Conservation (phyloP, 306 rosid species). For the Elaeagnus macrophylla region DNA sequence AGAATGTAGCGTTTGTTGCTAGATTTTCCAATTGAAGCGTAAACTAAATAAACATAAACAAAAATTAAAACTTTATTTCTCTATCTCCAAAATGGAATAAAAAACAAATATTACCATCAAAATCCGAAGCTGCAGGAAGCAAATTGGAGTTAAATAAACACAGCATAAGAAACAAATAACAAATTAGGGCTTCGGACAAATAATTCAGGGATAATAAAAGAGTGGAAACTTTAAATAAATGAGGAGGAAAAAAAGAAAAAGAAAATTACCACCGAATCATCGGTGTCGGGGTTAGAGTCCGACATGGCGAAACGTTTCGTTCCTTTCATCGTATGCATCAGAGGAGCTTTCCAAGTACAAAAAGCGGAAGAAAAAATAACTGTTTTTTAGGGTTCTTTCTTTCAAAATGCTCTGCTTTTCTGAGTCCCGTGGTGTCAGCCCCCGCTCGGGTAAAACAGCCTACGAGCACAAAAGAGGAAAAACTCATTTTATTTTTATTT, state of each 20-base stretch:
- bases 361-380: constrained; percentile 11
- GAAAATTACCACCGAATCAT: constrained; percentile 57
- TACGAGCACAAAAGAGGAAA: constrained; percentile 10
- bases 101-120: not conserved
- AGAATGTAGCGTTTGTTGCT: too few relatives aligned
- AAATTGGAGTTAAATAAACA: not conserved
- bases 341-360: not conserved
- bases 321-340: constrained; percentile 49
- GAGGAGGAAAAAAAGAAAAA: not conserved
- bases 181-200: not conserved
- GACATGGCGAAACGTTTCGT: constrained; percentile 61
- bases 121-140: not conserved
- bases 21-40: too few relatives aligned
- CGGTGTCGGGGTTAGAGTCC: constrained; percentile 42
- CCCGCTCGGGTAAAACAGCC: not conserved
- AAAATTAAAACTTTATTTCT: too few relatives aligned
- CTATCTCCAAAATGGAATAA: not conserved
- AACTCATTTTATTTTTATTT: not conserved
- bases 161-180: not conserved
- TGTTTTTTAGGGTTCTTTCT: not conserved
- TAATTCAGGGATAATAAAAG: not conserved
- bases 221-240: not conserved
- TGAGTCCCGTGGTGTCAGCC: not conserved
- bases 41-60: too few relatives aligned
- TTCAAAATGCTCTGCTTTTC: constrained; percentile 7